phyloP scores from a whole-genome alignment of 345 rosid species.

The Arabidopsis thaliana region DNA sequence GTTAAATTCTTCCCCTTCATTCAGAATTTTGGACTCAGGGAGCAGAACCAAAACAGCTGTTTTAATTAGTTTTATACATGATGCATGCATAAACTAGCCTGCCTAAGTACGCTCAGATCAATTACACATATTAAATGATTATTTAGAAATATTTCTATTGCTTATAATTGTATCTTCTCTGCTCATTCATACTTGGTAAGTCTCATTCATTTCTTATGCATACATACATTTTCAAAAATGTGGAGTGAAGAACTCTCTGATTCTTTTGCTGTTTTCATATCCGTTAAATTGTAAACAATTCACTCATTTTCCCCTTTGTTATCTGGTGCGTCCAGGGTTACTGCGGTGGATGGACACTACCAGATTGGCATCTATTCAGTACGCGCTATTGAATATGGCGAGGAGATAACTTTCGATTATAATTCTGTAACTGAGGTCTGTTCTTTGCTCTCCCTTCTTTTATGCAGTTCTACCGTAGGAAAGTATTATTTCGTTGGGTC shows the following conservation, averaged over 20 bases:
- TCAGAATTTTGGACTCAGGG: constrained; percentile 26
- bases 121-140: constrained; percentile 8
- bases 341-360: constrained; percentile 97
- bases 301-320: constrained; percentile 22
- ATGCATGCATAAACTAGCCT: constrained; percentile 30
- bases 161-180: constrained; percentile 20
- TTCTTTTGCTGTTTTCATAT: constrained; percentile 7
- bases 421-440: constrained; percentile 97
- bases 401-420: constrained; percentile 98
- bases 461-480: constrained; percentile 10
- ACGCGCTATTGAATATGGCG: constrained; percentile 80
- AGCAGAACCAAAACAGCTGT: constrained; percentile 24
- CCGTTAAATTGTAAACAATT: constrained; percentile 9
- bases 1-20: constrained; percentile 39
- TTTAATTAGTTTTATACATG: constrained; percentile 6
- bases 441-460: constrained; percentile 25
- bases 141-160: constrained; percentile 16
- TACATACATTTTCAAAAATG: constrained; percentile 9
- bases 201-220: constrained; percentile 15
- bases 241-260: constrained; percentile 19
- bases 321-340: constrained; percentile 66
- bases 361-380: constrained; percentile 96
- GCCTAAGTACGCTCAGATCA: constrained; percentile 23
- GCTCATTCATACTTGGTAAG: constrained; percentile 14
- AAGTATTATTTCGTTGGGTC: constrained; percentile 21